Conservation (phyloP, 1,139 yeast genomes). For the Debaryomyces robertsiae region DNA sequence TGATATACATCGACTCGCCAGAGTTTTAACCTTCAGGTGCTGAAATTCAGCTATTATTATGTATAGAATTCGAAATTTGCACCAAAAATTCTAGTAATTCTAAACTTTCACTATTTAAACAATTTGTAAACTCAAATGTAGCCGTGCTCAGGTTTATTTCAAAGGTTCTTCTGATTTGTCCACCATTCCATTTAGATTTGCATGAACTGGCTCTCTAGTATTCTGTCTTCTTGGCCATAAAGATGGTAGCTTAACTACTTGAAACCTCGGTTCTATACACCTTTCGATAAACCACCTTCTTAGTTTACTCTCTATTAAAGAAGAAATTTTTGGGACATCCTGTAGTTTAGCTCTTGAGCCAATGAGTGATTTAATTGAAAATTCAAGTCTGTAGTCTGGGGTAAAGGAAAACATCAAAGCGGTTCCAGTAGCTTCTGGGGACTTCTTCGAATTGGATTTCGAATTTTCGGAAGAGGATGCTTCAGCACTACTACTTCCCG, state of each 20-base stretch:
- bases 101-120: too few species aligned
- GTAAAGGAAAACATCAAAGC: constrained; percentile 86
- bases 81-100: too few species aligned
- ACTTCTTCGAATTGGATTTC: constrained; percentile 9
- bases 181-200: constrained; percentile 18
- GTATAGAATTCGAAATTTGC: too few species aligned
- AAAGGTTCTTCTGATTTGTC: constrained; percentile 15
- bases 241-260: constrained; percentile 79
- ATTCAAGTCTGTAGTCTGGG: constrained; percentile 87
- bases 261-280: constrained; percentile 92
- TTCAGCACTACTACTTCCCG: constrained; percentile 5
- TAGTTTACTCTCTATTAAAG: constrained; percentile 77
- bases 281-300: constrained; percentile 90
- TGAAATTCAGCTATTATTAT: too few species aligned
- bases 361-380: constrained; percentile 79
- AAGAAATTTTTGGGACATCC: constrained; percentile 89
- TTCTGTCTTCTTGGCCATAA: constrained; percentile 88
- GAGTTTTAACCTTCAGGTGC: too few species aligned
- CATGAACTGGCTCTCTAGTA: constrained; percentile 47
- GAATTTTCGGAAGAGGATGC: background rate
- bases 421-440: constrained; percentile 45
- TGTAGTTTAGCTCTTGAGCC: constrained; percentile 93
- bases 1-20: too few species aligned
- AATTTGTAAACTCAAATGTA: too few species aligned
- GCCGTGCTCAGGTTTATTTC: background rate